Conservation (phyloP, 768 basidiomycete species). For the Tylopilus balloui region DNA sequence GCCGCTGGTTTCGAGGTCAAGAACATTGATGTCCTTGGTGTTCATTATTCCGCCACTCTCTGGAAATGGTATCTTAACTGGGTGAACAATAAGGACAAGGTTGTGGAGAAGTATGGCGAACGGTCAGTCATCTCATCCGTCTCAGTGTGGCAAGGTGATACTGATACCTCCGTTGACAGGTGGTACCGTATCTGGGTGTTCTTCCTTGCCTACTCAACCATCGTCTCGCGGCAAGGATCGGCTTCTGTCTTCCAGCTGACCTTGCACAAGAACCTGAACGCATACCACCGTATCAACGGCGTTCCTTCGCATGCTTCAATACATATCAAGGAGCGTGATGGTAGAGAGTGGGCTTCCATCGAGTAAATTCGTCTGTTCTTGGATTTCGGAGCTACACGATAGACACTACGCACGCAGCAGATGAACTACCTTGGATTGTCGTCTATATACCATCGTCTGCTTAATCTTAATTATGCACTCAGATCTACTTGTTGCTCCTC, state of each 20-base stretch:
- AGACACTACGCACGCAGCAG: constrained; percentile 5
- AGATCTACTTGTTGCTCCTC: no score
- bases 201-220: constrained; percentile 93
- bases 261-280: constrained; percentile 96
- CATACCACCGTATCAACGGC: constrained; percentile 86
- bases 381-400: not conserved
- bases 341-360: constrained; percentile 23
- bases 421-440: constrained; percentile 9
- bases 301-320: constrained; percentile 79
- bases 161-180: constrained; percentile 16
- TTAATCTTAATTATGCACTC: constrained; percentile 26
- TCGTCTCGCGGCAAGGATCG: constrained; percentile 81
- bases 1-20: constrained; percentile 94
- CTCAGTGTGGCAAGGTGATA: not conserved
- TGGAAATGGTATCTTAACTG: constrained; percentile 97
- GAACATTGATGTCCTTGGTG: constrained; percentile 93
- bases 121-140: constrained; percentile 32
- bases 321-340: constrained; percentile 47
- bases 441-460: constrained; percentile 22
- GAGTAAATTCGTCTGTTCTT: constrained; percentile 11
- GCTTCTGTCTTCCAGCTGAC: constrained; percentile 97
- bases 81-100: constrained; percentile 88
- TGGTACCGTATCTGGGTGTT: constrained; percentile 97
- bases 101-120: constrained; percentile 86
- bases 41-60: constrained; percentile 92